These are phyloP conservation scores for Erysimum cheiri DNA, from an alignment of 441 rosid species.

Conservation along the genomic window DNA sequence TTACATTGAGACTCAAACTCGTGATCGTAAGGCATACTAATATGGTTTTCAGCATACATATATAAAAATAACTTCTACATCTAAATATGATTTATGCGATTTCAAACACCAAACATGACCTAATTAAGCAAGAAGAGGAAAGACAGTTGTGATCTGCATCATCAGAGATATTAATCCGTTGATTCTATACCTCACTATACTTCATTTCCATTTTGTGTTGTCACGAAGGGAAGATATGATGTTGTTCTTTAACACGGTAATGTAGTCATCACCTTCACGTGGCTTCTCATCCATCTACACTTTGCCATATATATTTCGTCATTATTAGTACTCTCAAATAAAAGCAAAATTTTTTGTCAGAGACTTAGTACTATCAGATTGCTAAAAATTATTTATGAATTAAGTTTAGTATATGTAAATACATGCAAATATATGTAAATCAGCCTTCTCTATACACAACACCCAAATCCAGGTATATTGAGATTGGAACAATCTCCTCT, in stretches of 20 bases:
- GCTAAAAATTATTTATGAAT: no score
- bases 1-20: no score
- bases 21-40: not conserved
- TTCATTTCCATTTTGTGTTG: conserved; percentile 18
- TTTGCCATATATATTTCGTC: conserved; percentile 19
- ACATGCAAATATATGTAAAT: no score
- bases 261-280: conserved; percentile 43
- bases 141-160: not conserved
- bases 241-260: conserved; percentile 41
- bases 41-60: not conserved
- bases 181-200: conserved; percentile 19
- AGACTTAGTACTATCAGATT: no score
- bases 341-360: not conserved
- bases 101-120: conserved; percentile 6
- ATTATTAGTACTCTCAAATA: not conserved
- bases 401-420: no score
- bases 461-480: no score
- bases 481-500: no score
- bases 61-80: not conserved
- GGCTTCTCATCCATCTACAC: conserved; percentile 42
- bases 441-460: no score
- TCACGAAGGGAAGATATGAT: conserved; percentile 37
- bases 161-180: conserved; percentile 8
- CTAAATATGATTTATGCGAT: not conserved
- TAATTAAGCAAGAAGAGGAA: conserved; percentile 4